These are phyloP conservation scores for Microsporum canis DNA, from an alignment of 2,329 filamentous ascomycete species.

Conservation along the genomic window DNA sequence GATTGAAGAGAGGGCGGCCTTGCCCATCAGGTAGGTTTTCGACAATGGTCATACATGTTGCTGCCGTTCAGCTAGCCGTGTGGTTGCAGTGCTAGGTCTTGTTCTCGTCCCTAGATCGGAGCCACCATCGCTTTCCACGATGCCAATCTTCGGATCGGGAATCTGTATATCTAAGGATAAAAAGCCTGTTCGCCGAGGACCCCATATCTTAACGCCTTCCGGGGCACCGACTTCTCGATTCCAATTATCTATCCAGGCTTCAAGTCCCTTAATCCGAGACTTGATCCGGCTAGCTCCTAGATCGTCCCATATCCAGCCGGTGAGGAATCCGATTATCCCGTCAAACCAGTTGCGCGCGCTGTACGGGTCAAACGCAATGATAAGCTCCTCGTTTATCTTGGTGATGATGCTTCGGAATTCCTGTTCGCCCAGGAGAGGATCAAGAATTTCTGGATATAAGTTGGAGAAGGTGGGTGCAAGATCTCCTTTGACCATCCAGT, in stretches of 20 bases:
- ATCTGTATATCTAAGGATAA: slow-evolving; percentile 52
- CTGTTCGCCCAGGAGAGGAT: slow-evolving; percentile 71
- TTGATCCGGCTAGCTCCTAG: slow-evolving; percentile 68
- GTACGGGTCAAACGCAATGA: slow-evolving; percentile 70
- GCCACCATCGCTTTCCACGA: slow-evolving; percentile 29
- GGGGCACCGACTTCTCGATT: slow-evolving; percentile 55
- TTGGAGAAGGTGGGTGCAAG: slow-evolving; percentile 89
- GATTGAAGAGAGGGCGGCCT: neutral
- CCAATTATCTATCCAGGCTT: slow-evolving; percentile 78
- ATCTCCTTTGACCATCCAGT: slow-evolving; percentile 85
- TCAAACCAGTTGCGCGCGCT: slow-evolving; percentile 68
- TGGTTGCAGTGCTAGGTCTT: slow-evolving; percentile 19
- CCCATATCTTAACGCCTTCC: slow-evolving; percentile 60
- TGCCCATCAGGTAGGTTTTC: neutral
- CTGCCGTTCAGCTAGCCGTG: neutral
- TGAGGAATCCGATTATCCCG: slow-evolving; percentile 63
- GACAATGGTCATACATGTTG: neutral
- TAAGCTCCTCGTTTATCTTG: slow-evolving; percentile 65
- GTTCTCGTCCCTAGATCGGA: slow-evolving; percentile 28
- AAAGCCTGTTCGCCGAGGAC: slow-evolving; percentile 72
- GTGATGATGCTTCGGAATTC: slow-evolving; percentile 77
- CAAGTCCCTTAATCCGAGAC: slow-evolving; percentile 55
- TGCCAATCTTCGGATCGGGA: slow-evolving; percentile 39
- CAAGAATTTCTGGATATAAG: slow-evolving; percentile 88
- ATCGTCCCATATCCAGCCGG: slow-evolving; percentile 94